phyloP scores from a whole-genome alignment of 495 filamentous ascomycete genomes.

The Aspergillus incahuasiensis region DNA sequence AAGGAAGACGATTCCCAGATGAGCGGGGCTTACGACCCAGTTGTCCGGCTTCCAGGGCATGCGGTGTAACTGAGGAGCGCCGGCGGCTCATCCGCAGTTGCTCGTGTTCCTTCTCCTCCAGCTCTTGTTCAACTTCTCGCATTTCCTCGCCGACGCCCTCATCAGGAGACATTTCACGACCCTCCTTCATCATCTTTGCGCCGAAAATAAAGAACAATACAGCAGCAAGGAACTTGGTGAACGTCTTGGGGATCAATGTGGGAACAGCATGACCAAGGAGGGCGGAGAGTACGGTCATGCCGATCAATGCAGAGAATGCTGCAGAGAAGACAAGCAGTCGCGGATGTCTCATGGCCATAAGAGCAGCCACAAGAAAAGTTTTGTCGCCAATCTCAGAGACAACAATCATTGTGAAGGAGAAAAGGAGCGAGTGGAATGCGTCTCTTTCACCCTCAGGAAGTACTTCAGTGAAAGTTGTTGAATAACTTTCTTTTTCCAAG shows the following conservation, averaged over 20 bases:
- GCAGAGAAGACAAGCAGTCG: conserved; percentile 89
- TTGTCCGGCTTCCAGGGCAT: conserved; percentile 46
- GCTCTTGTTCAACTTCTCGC: conserved; percentile 92
- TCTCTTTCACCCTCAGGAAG: conserved; percentile 60
- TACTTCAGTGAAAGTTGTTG: not conserved
- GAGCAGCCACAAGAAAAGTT: conserved; percentile 91
- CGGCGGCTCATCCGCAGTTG: conserved; percentile 50
- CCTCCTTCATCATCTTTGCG: conserved; percentile 78
- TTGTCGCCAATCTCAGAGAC: conserved; percentile 98
- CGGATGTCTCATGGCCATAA: conserved; percentile 99
- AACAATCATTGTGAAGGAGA: conserved; percentile 95
- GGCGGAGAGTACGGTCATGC: conserved; percentile 96
- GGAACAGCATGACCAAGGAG: conserved; percentile 93
- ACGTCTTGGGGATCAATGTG: conserved; percentile 78
- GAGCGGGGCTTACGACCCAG: conserved; percentile 44
- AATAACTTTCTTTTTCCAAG: conserved; percentile 38
- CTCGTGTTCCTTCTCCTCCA: conserved; percentile 86
- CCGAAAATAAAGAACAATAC: conserved; percentile 87
- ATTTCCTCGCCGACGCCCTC: conserved; percentile 93
- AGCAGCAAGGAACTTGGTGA: conserved; percentile 83
- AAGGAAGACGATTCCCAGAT: conserved; percentile 46
- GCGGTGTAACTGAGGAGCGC: conserved; percentile 50
- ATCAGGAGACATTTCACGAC: conserved; percentile 77
- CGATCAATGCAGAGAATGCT: conserved; percentile 82
- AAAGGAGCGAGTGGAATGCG: conserved; percentile 84